Conservation (phyloP, 441 rosid genomes). For the Gossypium schwendimanii region DNA sequence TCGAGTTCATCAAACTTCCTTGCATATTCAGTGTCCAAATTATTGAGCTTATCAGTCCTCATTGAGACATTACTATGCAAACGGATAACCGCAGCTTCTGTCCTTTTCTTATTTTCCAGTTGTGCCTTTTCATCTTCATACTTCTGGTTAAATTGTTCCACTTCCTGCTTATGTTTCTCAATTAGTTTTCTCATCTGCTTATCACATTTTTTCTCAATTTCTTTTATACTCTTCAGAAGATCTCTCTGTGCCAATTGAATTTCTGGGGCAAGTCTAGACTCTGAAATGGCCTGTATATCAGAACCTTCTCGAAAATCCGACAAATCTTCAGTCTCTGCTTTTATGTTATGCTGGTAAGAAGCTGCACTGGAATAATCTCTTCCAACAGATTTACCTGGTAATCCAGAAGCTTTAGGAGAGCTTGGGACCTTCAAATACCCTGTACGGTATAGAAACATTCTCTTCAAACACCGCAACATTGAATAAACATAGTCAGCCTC, state of each 20-base stretch:
- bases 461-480: constrained; percentile 52
- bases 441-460: constrained; percentile 35
- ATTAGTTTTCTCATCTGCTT: constrained; percentile 40
- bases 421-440: constrained; percentile 24
- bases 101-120: constrained; percentile 33
- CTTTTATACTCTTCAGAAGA: constrained; percentile 37
- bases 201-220: constrained; percentile 43
- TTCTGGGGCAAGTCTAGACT: constrained; percentile 19
- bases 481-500: constrained; percentile 59
- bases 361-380: constrained; percentile 20
- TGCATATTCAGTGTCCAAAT: constrained; percentile 39
- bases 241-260: constrained; percentile 34
- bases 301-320: constrained; percentile 25
- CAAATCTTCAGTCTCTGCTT: constrained; percentile 22
- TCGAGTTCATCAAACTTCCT: constrained; percentile 37
- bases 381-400: constrained; percentile 17
- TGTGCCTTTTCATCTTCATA: constrained; percentile 36
- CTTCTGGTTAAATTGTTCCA: constrained; percentile 24
- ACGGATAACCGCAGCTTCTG: constrained; percentile 52
- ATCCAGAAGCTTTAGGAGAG: constrained; percentile 30
- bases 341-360: constrained; percentile 19
- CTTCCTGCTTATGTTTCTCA: constrained; percentile 36
- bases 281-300: constrained; percentile 28
- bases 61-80: constrained; percentile 24
- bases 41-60: constrained; percentile 41